These are phyloP conservation scores for Psilocybe cubensis DNA, from an alignment of 768 basidiomycete genomes.

Conservation along the genomic window DNA sequence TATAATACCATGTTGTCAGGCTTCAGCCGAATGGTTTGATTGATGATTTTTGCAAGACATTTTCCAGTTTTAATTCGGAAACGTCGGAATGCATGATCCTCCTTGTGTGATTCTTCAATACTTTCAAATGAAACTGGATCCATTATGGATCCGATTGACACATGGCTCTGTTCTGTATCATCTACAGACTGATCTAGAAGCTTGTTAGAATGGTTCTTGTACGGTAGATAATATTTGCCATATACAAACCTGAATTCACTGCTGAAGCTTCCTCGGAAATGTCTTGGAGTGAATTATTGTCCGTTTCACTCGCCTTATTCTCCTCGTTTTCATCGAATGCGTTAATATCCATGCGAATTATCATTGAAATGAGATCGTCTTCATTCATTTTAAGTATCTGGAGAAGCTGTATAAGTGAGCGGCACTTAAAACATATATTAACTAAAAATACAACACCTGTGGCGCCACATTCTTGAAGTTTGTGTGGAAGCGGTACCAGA, in stretches of 20 bases:
- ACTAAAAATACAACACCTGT: slow-evolving; percentile 23
- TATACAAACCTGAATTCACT: too few species aligned
- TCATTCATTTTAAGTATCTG: not conserved
- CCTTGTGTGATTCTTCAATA: too few species aligned
- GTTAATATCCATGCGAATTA: not conserved
- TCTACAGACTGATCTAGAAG: too few species aligned
- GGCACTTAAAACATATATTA: not conserved
- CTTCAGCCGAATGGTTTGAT: not conserved
- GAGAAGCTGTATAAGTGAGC: not conserved
- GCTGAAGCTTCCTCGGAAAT: not conserved
- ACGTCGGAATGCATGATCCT: too few species aligned
- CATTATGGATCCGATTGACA: too few species aligned
- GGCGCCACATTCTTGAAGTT: slow-evolving; percentile 35
- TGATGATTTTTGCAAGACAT: not conserved
- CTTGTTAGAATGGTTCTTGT: too few species aligned
- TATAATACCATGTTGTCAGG: not conserved
- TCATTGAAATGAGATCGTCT: not conserved
- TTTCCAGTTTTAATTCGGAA: not conserved
- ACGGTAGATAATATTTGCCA: too few species aligned
- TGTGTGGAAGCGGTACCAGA: slow-evolving; percentile 27
- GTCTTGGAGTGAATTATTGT: not conserved
- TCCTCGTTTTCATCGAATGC: not conserved
- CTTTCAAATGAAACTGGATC: too few species aligned
- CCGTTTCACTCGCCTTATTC: not conserved
- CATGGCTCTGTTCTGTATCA: too few species aligned